Conservation (phyloP, 768 basidiomycete species). For the Phaeolepiota aurea region DNA sequence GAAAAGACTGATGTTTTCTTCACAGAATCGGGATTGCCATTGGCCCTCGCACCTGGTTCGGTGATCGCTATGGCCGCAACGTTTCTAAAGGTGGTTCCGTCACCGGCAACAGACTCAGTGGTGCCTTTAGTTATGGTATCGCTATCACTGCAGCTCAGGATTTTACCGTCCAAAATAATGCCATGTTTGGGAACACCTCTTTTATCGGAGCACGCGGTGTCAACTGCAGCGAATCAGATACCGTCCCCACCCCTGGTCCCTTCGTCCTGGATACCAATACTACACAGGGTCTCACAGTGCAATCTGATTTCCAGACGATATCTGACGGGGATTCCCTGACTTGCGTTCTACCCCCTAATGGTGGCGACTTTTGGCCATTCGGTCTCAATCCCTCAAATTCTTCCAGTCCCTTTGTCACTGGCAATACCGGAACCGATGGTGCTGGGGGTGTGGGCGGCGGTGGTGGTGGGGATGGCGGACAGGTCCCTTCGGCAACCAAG, state of each 20-base stretch:
- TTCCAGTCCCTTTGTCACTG: neutral
- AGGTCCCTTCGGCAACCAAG: neutral
- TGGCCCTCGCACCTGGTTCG: conserved; percentile 74
- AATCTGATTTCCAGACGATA: conserved; percentile 44
- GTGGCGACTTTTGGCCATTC: conserved; percentile 69
- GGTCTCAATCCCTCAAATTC: conserved; percentile 38
- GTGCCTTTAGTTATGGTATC: conserved; percentile 69
- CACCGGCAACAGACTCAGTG: conserved; percentile 46
- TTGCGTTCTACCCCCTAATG: conserved; percentile 59
- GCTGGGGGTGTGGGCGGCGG: conserved; percentile 5
- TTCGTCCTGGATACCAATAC: conserved; percentile 48
- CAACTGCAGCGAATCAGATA: conserved; percentile 46
- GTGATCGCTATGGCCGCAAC: conserved; percentile 37
- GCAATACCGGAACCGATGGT: conserved; percentile 1
- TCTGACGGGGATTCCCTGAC: conserved; percentile 49
- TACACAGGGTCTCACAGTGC: conserved; percentile 32
- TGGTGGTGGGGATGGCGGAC: conserved; percentile 2
- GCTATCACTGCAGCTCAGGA: conserved; percentile 55
- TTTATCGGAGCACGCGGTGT: conserved; percentile 66
- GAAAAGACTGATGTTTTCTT: conserved; percentile 5
- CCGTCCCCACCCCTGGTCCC: conserved; percentile 44
- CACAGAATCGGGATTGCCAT: conserved; percentile 81
- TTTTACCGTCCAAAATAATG: conserved; percentile 60
- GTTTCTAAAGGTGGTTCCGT: conserved; percentile 50
- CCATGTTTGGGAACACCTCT: conserved; percentile 58